Percentiles rank a stretch among this genome's conserved stretches.
phyloP scores from a whole-genome alignment of 805 yeast genomes.

The Monosporozyma solicola region DNA sequence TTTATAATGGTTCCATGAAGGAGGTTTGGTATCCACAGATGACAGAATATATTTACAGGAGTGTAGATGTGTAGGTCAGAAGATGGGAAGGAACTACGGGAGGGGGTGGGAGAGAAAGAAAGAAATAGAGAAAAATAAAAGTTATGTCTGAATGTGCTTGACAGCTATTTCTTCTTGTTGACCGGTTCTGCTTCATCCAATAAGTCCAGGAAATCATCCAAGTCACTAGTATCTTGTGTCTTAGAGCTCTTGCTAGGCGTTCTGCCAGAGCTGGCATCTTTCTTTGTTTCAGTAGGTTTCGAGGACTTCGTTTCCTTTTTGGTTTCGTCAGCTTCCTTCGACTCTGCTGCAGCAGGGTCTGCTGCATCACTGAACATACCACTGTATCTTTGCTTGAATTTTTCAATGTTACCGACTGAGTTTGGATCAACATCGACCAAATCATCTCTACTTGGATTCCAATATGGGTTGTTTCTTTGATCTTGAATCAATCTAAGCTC shows the following conservation, averaged over 20 bases:
- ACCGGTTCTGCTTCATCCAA: conserved; percentile 20
- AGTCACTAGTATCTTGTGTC: conserved; percentile 11
- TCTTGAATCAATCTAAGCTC: conserved; percentile 82
- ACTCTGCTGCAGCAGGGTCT: conserved; percentile 1
- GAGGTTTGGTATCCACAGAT: not conserved
- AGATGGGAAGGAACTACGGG: not conserved
- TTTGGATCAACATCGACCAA: conserved; percentile 66
- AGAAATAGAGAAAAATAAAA: not conserved
- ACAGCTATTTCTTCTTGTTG: conserved; percentile 19
- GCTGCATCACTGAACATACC: conserved; percentile 33
- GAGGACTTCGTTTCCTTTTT: not conserved
- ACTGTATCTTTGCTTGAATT: conserved; percentile 56
- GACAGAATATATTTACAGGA: not conserved
- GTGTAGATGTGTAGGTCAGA: not conserved
- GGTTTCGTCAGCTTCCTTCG: conserved; percentile 1
- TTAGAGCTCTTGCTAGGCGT: conserved; percentile 1
- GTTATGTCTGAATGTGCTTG: not conserved
- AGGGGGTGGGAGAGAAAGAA: not conserved
- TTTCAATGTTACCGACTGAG: conserved; percentile 72
- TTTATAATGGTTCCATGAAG: not conserved
- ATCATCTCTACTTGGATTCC: conserved; percentile 85
- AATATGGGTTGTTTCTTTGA: conserved; percentile 74
- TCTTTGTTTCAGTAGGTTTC: not conserved
- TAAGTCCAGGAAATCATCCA: conserved; percentile 28
- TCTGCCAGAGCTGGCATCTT: conserved; percentile 5